Base-by-base conservation (phyloP, 306 rosid genomes). In the Carpinus fangiana region DNA sequence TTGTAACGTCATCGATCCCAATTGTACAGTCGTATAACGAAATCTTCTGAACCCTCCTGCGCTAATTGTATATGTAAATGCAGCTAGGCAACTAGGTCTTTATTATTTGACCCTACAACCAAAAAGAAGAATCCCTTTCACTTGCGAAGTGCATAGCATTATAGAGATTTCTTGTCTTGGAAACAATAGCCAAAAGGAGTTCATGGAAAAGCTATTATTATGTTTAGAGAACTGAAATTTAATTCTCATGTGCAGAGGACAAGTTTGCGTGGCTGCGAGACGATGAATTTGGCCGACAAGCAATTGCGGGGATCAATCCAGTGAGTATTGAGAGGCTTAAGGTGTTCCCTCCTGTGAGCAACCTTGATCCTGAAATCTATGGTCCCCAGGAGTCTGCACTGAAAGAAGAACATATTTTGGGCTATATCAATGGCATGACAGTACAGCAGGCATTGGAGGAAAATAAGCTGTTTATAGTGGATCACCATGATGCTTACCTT, bases 231-330 rank as follows among this genome's bases (percentile, higher is more conserved):
- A 38, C 80, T 52, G 28, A 76, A 53, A 51, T 38, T 31, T 21
- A 16, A 55, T 68, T 66, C 28, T 23, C 11, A 74, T 48, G 43
- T 85, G 86, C 84, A 94, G 98, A 93, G 96, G 99, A 95, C 85
- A 95, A 84, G 86, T 90, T 90, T 64, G 91, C 93, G 0, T 95
- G 99, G 99, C 60, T 92, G 76, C 74, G 99, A 86, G 99, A 95
- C 59, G 99, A 95, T 68, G 99, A 95, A 89, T 95, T 95, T 76
- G 99, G 80, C 18, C 93, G 99, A 2, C 93, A 95, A 88, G 93
- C 91, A 75, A 66, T 95, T 13, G 99, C 99, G 5, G 99, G 99
- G 72, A 78, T 95, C 47, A 95, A 95, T 72, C 99, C 99, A 54
- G 90, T 91, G 48, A 84, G 28, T 80, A 93, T 95, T 51, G 97